These are phyloP conservation scores for Scheffersomyces insectosa DNA, from an alignment of 1,139 yeast genomes.

Conservation along the genomic window DNA sequence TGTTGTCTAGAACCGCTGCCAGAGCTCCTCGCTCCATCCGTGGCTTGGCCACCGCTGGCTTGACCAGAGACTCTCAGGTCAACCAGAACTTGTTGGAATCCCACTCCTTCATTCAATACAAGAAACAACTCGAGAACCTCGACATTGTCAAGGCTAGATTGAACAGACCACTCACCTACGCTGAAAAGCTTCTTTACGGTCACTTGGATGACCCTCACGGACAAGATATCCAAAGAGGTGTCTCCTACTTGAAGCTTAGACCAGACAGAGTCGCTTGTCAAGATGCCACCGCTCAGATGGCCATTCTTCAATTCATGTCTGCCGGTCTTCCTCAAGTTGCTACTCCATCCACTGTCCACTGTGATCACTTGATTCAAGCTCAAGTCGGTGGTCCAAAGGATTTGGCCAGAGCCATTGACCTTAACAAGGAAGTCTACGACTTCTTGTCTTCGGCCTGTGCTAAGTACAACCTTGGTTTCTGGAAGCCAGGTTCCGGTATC, in stretches of 20 bases:
- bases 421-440: constrained; percentile 96
- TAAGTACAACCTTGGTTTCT: constrained; percentile 97
- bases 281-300: constrained; percentile 99
- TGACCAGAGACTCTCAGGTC: constrained; percentile 90
- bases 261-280: constrained; percentile 99
- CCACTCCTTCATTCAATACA: constrained; percentile 77
- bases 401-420: constrained; percentile 87
- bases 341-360: constrained; percentile 96
- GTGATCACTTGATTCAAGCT: constrained; percentile 99
- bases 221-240: constrained; percentile 95
- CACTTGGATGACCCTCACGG: constrained; percentile 95
- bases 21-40: constrained; percentile 49
- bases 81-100: constrained; percentile 89
- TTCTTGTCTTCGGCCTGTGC: constrained; percentile 93
- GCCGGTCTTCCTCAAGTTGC: constrained; percentile 94
- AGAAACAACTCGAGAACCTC: constrained; percentile 78
- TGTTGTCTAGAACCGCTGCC: constrained; percentile 41
- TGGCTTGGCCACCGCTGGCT: constrained; percentile 72
- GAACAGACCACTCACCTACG: constrained; percentile 93
- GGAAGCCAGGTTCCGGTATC: constrained; percentile 99
- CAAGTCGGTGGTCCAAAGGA: constrained; percentile 93
- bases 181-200: constrained; percentile 94
- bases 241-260: constrained; percentile 91
- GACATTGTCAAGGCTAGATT: constrained; percentile 85
- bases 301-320: constrained; percentile 96